Evolutionary conservation across 179 eudicot species (phyloP).

Genomic region (Drosera spatulata): DNA sequence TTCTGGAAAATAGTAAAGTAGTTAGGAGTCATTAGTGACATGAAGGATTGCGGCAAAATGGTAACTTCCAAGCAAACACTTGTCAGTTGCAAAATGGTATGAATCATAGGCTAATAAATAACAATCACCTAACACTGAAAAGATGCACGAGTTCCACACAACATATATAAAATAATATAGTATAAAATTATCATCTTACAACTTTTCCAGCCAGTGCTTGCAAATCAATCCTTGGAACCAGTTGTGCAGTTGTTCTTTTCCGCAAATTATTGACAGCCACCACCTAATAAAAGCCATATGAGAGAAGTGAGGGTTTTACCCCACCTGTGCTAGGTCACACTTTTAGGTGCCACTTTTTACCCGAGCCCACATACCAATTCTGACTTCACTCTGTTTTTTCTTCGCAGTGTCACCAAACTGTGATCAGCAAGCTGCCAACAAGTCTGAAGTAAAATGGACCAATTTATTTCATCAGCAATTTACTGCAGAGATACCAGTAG

Average conservation of each 20-base stretch:
- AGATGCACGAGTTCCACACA: neutral
- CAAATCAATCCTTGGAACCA: conserved; percentile 91
- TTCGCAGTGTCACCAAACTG: conserved; percentile 48
- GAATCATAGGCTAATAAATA: too few relatives aligned
- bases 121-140: neutral
- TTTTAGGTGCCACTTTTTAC: conserved; percentile 82
- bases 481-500: neutral
- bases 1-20: too few relatives aligned
- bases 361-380: conserved; percentile 78
- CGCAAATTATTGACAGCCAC: conserved; percentile 49
- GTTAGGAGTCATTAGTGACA: too few relatives aligned
- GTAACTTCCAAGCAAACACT: too few relatives aligned
- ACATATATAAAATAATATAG: neutral
- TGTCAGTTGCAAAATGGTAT: too few relatives aligned
- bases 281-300: conserved; percentile 35
- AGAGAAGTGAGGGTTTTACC: neutral
- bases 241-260: conserved; percentile 73
- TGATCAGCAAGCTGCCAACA: conserved; percentile 68
- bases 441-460: conserved; percentile 33
- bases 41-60: too few relatives aligned
- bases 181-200: conserved; percentile 35
- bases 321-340: conserved; percentile 86
- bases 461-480: neutral
- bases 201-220: too few relatives aligned
- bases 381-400: conserved; percentile 47